Evolutionary conservation across 2,329 filamentous ascomycete genomes (phyloP).

Genomic region (Neonectria sp.): DNA sequence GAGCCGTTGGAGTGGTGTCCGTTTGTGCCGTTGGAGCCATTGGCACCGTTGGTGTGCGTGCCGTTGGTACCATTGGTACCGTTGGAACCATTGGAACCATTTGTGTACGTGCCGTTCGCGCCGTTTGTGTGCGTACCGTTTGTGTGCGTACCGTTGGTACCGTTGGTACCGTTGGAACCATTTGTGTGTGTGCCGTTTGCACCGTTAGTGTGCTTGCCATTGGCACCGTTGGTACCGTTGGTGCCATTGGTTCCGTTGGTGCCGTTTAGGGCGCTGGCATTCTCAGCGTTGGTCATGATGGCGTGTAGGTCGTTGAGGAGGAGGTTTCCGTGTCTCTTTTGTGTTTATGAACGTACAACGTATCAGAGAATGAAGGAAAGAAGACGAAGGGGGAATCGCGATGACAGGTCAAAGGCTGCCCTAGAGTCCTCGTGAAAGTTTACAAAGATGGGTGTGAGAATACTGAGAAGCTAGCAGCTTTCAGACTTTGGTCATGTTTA

Average conservation of each 20-base stretch:
- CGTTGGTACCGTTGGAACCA: conserved; percentile 8
- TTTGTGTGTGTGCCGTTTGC: conserved; percentile 4
- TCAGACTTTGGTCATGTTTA: too few relatives aligned
- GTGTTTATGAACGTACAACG: too few relatives aligned
- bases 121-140: neutral
- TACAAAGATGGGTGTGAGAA: too few relatives aligned
- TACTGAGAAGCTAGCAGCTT: too few relatives aligned
- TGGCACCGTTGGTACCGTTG: conserved; percentile 3
- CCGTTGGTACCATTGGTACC: conserved; percentile 10
- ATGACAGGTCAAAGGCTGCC: too few relatives aligned
- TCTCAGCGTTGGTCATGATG: conserved; percentile 2
- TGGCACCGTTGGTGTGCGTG: conserved; percentile 2
- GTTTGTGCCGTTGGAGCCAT: conserved; percentile 13
- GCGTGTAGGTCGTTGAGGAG: neutral
- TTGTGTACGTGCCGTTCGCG: neutral
- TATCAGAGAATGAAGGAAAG: too few relatives aligned
- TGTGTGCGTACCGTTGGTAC: neutral
- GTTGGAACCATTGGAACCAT: conserved; percentile 18
- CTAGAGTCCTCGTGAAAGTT: too few relatives aligned
- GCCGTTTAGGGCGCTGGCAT: neutral
- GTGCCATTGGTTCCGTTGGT: conserved; percentile 1
- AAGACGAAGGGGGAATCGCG: too few relatives aligned
- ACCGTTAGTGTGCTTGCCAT: conserved; percentile 2
- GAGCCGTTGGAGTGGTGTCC: neutral
- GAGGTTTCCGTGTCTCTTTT: too few relatives aligned